Conservation (phyloP, 768 basidiomycete genomes). For the Ephemerocybe angulata region DNA sequence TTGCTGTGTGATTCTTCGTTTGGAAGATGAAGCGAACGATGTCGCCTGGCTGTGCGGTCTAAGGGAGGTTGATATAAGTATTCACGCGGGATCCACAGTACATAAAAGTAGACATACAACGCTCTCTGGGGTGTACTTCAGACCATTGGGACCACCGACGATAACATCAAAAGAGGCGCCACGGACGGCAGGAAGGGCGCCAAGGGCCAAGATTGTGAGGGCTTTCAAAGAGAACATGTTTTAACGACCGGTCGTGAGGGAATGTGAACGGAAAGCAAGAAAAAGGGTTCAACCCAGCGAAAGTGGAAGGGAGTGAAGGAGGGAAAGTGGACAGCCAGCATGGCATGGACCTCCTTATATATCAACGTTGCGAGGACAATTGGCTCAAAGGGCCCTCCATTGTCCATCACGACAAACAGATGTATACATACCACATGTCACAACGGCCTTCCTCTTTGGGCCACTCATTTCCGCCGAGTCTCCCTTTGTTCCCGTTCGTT, state of each 20-base stretch:
- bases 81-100: conserved; percentile 1
- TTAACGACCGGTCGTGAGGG: conserved; percentile 11
- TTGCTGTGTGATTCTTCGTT: conserved; percentile 58
- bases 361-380: neutral
- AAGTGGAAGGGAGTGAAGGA: conserved; percentile 8
- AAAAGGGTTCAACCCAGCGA: conserved; percentile 11
- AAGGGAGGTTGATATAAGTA: neutral
- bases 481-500: conserved; percentile 2
- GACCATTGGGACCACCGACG: conserved; percentile 44
- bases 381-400: neutral
- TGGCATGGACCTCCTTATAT: conserved; percentile 9
- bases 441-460: neutral
- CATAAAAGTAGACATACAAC: conserved; percentile 29
- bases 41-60: conserved; percentile 49
- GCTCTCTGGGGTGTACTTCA: conserved; percentile 38
- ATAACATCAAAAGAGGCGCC: conserved; percentile 39
- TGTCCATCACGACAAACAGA: neutral
- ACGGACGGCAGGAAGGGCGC: conserved; percentile 28
- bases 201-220: conserved; percentile 11
- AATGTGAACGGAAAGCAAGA: neutral
- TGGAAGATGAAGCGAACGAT: conserved; percentile 46
- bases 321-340: conserved; percentile 3
- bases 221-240: conserved; percentile 8
- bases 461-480: neutral
- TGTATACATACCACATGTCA: neutral